Evolutionary conservation across 2,329 filamentous ascomycete genomes (phyloP).

Genomic region (Ophioceras dolichostomum): DNA sequence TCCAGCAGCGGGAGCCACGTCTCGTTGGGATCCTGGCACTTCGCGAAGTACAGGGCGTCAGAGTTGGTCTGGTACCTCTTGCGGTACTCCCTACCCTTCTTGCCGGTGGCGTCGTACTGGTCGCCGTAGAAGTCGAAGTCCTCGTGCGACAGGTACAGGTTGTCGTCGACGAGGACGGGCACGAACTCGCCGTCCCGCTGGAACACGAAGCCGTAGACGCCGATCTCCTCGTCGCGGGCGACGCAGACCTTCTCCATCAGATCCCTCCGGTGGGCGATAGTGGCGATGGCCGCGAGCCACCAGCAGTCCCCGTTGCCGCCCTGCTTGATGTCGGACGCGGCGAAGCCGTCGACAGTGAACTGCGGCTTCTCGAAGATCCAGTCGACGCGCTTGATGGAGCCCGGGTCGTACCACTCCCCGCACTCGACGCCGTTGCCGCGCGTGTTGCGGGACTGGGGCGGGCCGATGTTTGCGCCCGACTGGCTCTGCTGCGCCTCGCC

Average conservation of each 20-base stretch:
- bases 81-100: slow-evolving; percentile 48
- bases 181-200: slow-evolving; percentile 52
- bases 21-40: slow-evolving; percentile 56
- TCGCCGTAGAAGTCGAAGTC: slow-evolving; percentile 31
- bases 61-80: slow-evolving; percentile 53
- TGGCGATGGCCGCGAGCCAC: slow-evolving; percentile 58
- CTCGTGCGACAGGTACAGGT: slow-evolving; percentile 47
- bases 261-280: slow-evolving; percentile 51
- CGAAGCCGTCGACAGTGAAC: slow-evolving; percentile 48
- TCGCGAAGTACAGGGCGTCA: slow-evolving; percentile 56
- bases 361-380: slow-evolving; percentile 49
- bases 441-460: not conserved
- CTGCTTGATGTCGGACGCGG: slow-evolving; percentile 28
- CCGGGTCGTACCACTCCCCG: slow-evolving; percentile 14
- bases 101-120: slow-evolving; percentile 17
- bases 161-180: slow-evolving; percentile 60
- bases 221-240: slow-evolving; percentile 48
- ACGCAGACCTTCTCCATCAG: slow-evolving; percentile 58
- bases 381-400: slow-evolving; percentile 28
- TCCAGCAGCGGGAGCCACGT: slow-evolving; percentile 65
- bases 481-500: too few relatives aligned
- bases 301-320: slow-evolving; percentile 54
- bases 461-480: too few relatives aligned
- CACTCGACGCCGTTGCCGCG: slow-evolving; percentile 4
- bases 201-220: slow-evolving; percentile 11